A percentile compares a stretch with the other conserved stretches of the same genome.
These are phyloP conservation scores for Cantharellus anzutake DNA, from an alignment of 768 basidiomycete species.

Conservation along the genomic window DNA sequence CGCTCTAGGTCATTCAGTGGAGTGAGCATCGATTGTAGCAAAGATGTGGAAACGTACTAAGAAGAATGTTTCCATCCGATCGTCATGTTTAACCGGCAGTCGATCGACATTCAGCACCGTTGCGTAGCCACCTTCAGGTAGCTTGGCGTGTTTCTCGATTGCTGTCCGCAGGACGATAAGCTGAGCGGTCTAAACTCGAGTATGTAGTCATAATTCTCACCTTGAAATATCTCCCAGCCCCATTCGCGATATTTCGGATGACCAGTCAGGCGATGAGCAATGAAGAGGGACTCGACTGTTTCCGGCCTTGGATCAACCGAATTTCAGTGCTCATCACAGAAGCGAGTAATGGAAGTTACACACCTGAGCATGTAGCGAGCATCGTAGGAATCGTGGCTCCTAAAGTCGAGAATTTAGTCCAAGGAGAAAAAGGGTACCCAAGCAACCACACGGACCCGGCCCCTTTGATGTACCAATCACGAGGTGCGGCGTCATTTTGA, in stretches of 20 bases:
- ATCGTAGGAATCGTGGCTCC: conserved; percentile 29
- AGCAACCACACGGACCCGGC: conserved; percentile 16
- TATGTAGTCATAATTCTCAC: neutral
- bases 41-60: conserved; percentile 28
- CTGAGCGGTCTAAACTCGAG: neutral
- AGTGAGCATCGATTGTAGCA: neutral
- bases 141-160: conserved; percentile 64
- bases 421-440: neutral
- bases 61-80: conserved; percentile 94
- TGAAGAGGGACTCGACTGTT: conserved; percentile 85
- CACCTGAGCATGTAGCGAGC: conserved; percentile 84
- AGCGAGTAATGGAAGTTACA: conserved; percentile 9
- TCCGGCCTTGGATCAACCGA: conserved; percentile 40
- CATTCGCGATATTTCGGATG: conserved; percentile 60
- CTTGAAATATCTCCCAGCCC: conserved; percentile 76
- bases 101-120: conserved; percentile 71
- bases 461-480: conserved; percentile 89
- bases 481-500: conserved; percentile 22
- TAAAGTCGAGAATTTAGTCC: neutral
- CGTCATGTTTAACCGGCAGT: conserved; percentile 44
- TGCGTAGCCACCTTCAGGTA: conserved; percentile 69
- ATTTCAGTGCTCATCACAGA: neutral
- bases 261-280: conserved; percentile 79
- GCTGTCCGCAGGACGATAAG: conserved; percentile 17
- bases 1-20: conserved; percentile 33